phyloP scores from a whole-genome alignment of 192 early-diverging fungal species.

The Obelidium mucronatum region DNA sequence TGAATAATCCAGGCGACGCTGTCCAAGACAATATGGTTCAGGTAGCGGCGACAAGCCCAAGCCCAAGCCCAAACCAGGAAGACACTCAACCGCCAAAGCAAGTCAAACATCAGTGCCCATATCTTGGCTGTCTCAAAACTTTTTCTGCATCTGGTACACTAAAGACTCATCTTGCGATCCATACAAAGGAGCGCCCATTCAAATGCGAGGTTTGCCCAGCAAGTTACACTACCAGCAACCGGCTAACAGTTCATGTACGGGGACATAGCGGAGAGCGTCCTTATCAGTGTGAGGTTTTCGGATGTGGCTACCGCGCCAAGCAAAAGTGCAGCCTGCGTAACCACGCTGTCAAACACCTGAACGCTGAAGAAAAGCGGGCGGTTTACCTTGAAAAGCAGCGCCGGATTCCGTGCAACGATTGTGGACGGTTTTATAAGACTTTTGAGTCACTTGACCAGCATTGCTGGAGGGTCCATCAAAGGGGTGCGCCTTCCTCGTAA shows the following conservation, averaged over 20 bases:
- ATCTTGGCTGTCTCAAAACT: neutral
- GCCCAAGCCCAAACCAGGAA: too few relatives aligned
- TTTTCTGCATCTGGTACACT: neutral
- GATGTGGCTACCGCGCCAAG: neutral
- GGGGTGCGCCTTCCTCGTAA: too few relatives aligned
- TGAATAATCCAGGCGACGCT: too few relatives aligned
- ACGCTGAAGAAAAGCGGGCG: neutral
- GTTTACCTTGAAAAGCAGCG: neutral
- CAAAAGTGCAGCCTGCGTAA: neutral
- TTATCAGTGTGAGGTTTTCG: neutral
- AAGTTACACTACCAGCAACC: neutral
- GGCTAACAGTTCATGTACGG: neutral
- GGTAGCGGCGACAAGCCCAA: too few relatives aligned
- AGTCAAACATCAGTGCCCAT: neutral
- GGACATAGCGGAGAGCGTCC: neutral
- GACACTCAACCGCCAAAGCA: too few relatives aligned
- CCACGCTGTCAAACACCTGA: neutral
- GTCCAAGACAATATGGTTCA: too few relatives aligned
- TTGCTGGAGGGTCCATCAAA: neutral
- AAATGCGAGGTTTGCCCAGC: neutral
- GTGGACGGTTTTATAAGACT: slow-evolving; percentile 18
- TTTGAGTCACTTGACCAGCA: neutral
- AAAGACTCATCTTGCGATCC: neutral
- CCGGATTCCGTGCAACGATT: slow-evolving; percentile 4
- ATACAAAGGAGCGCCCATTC: neutral